A percentile compares a stretch with the other conserved stretches of the same genome.
These are phyloP conservation scores for Paramecium tetraurelia DNA, from an alignment of 73 alveolate genomes.

Conservation along the genomic window DNA sequence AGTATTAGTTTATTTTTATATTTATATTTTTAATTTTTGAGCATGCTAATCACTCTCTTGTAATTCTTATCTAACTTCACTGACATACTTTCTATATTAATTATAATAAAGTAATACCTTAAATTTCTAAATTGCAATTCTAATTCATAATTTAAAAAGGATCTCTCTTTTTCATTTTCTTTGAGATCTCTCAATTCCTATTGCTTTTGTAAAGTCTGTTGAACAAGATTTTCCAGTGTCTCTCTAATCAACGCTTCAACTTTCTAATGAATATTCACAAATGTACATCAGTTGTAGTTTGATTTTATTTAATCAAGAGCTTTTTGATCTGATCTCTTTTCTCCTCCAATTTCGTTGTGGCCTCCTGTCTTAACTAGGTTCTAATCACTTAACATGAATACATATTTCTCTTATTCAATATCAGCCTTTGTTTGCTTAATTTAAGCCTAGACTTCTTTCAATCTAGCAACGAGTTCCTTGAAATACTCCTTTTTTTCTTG, in stretches of 20 bases:
- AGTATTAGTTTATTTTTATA: background rate
- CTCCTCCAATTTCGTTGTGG: background rate
- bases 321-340: background rate
- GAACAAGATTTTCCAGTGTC: background rate
- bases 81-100: background rate
- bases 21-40: background rate
- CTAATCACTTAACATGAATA: background rate
- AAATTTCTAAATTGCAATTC: conserved; percentile 19
- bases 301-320: background rate
- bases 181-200: background rate
- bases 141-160: background rate
- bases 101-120: background rate
- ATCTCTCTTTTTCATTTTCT: background rate
- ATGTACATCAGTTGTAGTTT: conserved; percentile 12
- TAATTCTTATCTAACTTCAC: background rate
- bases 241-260: background rate
- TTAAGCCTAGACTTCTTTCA: background rate
- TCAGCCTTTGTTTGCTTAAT: background rate
- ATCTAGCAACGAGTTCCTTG: background rate
- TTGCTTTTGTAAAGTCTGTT: background rate
- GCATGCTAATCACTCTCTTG: conserved; percentile 1
- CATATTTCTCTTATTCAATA: background rate
- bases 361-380: background rate
- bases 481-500: background rate
- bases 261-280: background rate